Percentiles rank a stretch among this genome's conserved stretches.
These are phyloP conservation scores for Tolypocladium endophyticum DNA, from an alignment of 2,329 filamentous ascomycete species.

Conservation along the genomic window DNA sequence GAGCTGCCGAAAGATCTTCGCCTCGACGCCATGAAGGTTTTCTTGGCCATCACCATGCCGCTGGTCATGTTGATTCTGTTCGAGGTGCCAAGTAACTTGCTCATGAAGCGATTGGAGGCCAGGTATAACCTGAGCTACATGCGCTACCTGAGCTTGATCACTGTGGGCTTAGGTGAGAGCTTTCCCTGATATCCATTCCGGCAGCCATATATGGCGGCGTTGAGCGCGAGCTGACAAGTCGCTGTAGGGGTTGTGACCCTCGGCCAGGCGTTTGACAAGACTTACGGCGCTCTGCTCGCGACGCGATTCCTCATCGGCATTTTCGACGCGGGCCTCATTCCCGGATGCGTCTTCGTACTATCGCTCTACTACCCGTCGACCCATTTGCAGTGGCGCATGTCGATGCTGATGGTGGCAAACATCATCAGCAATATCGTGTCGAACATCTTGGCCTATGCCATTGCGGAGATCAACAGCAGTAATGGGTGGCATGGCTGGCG, in stretches of 20 bases:
- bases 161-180: not conserved
- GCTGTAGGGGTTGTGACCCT: not conserved
- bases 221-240: not conserved
- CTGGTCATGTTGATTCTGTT: not conserved
- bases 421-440: not conserved
- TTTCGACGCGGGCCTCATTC: not conserved
- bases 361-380: not conserved
- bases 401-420: not conserved
- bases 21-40: not conserved
- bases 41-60: not conserved
- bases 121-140: not conserved
- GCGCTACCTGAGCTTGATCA: not conserved
- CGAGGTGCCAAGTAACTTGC: not conserved
- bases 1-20: not conserved
- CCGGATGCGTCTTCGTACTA: not conserved
- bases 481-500: not conserved
- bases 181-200: no score
- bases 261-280: not conserved
- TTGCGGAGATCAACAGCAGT: not conserved
- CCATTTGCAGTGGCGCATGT: not conserved
- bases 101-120: not conserved
- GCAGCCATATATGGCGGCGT: not conserved
- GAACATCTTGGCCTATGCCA: not conserved
- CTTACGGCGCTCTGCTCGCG: not conserved
- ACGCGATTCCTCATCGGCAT: not conserved